Evolutionary conservation across 1,284 basidiomycete genomes (phyloP).

Genomic region (Leccinum pachyderme): DNA sequence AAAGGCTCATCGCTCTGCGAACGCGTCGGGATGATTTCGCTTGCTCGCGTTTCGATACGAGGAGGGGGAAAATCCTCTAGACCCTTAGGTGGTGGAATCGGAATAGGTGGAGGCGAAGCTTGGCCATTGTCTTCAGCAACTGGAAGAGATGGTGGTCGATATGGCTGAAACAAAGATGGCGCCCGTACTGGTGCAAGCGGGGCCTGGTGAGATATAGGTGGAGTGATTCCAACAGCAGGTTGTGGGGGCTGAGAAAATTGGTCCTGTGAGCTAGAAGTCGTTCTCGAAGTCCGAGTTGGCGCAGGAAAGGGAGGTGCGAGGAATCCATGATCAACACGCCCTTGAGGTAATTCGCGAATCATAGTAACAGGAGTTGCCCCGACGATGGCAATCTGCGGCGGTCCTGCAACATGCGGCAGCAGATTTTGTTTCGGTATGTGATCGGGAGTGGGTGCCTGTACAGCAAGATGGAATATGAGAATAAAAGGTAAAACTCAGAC

Average conservation of each 20-base stretch:
- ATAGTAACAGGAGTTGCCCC: slow-evolving; percentile 27
- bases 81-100: slow-evolving; percentile 29
- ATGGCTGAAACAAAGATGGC: slow-evolving; percentile 29
- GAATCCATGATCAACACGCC: slow-evolving; percentile 22
- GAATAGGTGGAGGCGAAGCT: slow-evolving; percentile 30
- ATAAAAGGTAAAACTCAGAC: background rate
- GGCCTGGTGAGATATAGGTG: slow-evolving; percentile 19
- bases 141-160: slow-evolving; percentile 23
- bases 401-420: slow-evolving; percentile 14
- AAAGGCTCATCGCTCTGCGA: slow-evolving; percentile 10
- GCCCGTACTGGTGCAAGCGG: slow-evolving; percentile 13
- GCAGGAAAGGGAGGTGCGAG: slow-evolving; percentile 29
- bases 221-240: slow-evolving; percentile 6
- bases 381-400: slow-evolving; percentile 33
- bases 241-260: slow-evolving; percentile 17
- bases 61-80: slow-evolving; percentile 23
- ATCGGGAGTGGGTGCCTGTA: slow-evolving; percentile 25
- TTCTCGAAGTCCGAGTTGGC: slow-evolving; percentile 26
- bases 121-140: slow-evolving; percentile 17
- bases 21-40: slow-evolving; percentile 27
- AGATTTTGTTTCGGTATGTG: slow-evolving; percentile 11
- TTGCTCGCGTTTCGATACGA: slow-evolving; percentile 25
- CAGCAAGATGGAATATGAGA: slow-evolving; percentile 8
- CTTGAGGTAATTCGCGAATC: slow-evolving; percentile 23
- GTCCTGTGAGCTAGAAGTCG: slow-evolving; percentile 23